Evolutionary conservation across 2,329 filamentous ascomycete species (phyloP).

Genomic region (Trichoderma hamatum): DNA sequence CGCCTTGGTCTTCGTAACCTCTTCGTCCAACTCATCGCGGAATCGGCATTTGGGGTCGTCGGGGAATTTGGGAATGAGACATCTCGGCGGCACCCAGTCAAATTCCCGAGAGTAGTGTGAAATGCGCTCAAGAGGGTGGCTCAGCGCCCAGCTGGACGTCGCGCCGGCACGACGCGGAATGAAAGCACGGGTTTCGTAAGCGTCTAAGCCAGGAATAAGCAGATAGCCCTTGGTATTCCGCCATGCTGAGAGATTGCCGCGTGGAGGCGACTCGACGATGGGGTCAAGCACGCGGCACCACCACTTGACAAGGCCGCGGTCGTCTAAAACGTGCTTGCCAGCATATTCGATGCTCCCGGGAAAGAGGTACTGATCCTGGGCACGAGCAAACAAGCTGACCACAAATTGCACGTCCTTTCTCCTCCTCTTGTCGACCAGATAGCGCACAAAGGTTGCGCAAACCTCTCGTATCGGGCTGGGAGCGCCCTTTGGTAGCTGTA

Average conservation of each 20-base stretch:
- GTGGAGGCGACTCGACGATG: conserved; percentile 58
- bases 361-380: conserved; percentile 93
- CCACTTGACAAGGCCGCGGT: conserved; percentile 89
- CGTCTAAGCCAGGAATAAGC: conserved; percentile 83
- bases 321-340: conserved; percentile 88
- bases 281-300: conserved; percentile 90
- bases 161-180: conserved; percentile 57
- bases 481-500: conserved; percentile 63
- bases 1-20: conserved; percentile 62
- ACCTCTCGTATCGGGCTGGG: conserved; percentile 75
- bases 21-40: conserved; percentile 84
- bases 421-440: conserved; percentile 69
- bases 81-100: conserved; percentile 71
- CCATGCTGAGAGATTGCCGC: conserved; percentile 42
- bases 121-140: conserved; percentile 68
- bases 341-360: conserved; percentile 84
- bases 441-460: conserved; percentile 73
- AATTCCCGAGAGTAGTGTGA: conserved; percentile 64
- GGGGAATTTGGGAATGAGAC: conserved; percentile 85
- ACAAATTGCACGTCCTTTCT: conserved; percentile 69
- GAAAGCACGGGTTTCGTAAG: conserved; percentile 77
- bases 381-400: conserved; percentile 86
- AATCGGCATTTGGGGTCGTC: conserved; percentile 95
- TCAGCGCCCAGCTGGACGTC: conserved; percentile 67
- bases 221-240: conserved; percentile 72